Evolutionary conservation across 768 basidiomycete genomes (phyloP).

Genomic region (Floccularia luteovirens): DNA sequence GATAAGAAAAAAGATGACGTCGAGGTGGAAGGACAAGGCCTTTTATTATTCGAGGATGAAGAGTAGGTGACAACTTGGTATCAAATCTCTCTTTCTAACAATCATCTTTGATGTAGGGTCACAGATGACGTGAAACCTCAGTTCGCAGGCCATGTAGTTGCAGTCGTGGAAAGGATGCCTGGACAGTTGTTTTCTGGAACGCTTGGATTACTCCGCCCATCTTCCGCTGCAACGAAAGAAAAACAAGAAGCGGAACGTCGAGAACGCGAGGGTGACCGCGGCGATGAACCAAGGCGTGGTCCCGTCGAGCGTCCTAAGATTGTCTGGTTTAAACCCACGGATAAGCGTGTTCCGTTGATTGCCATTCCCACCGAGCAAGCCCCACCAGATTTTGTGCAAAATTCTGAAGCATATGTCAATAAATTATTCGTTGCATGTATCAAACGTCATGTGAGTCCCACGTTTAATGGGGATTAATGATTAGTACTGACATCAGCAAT

Average conservation of each 20-base stretch:
- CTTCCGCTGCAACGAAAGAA: constrained; percentile 96
- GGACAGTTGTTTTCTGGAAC: constrained; percentile 98
- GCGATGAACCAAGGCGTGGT: constrained; percentile 71
- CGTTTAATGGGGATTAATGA: constrained; percentile 1
- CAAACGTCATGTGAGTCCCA: constrained; percentile 81
- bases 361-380: constrained; percentile 99
- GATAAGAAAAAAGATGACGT: constrained; percentile 99
- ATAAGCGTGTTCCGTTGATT: constrained; percentile 97
- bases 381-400: constrained; percentile 91
- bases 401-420: constrained; percentile 85
- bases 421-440: constrained; percentile 96
- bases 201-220: constrained; percentile 89
- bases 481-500: constrained; percentile 13
- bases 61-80: too few species aligned
- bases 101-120: constrained; percentile 64
- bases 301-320: constrained; percentile 94
- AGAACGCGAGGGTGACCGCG: constrained; percentile 92
- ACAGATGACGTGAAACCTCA: constrained; percentile 98
- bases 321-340: constrained; percentile 99
- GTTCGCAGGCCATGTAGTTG: constrained; percentile 98
- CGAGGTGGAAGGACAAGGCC: constrained; percentile 96
- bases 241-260: constrained; percentile 97
- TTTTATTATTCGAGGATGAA: constrained; percentile 96
- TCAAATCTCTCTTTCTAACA: too few species aligned
- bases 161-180: constrained; percentile 99